These are phyloP conservation scores for Ophiocordyceps unilateralis DNA, from an alignment of 2,329 filamentous ascomycete genomes.

Conservation along the genomic window DNA sequence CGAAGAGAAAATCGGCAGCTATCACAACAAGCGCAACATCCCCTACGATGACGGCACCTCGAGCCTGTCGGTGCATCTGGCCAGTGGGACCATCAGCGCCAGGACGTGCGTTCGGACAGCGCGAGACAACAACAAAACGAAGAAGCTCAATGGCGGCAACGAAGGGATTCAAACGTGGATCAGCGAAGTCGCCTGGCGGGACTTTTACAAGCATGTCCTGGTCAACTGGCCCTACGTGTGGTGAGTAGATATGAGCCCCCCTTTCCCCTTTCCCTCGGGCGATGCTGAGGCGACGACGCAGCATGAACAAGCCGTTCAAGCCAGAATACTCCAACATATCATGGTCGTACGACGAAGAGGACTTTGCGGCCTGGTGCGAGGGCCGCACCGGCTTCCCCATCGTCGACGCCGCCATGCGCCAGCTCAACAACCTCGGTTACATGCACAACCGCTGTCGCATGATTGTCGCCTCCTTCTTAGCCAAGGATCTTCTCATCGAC, in stretches of 20 bases:
- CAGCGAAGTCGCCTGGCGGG: slow-evolving; percentile 68
- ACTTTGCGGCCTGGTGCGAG: slow-evolving; percentile 57
- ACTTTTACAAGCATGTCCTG: slow-evolving; percentile 78
- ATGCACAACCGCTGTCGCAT: slow-evolving; percentile 81
- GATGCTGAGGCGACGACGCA: slow-evolving; percentile 3
- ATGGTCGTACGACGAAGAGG: slow-evolving; percentile 58
- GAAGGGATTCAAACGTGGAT: slow-evolving; percentile 59
- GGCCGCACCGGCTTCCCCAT: slow-evolving; percentile 68
- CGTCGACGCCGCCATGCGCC: slow-evolving; percentile 75
- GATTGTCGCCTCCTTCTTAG: slow-evolving; percentile 65
- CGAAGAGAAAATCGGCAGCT: slow-evolving; percentile 41
- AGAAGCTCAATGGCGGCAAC: slow-evolving; percentile 48
- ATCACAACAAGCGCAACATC: slow-evolving; percentile 48
- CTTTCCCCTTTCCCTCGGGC: background rate
- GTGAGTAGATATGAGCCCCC: slow-evolving; percentile 21
- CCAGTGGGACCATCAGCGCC: slow-evolving; percentile 49
- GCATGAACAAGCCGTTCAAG: slow-evolving; percentile 51
- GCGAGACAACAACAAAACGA: slow-evolving; percentile 41
- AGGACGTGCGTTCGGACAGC: slow-evolving; percentile 50
- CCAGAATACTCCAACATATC: slow-evolving; percentile 66
- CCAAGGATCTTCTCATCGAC: slow-evolving; percentile 66
- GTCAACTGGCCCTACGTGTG: slow-evolving; percentile 73
- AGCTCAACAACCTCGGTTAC: slow-evolving; percentile 49
- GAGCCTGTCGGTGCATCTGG: slow-evolving; percentile 52
- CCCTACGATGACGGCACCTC: slow-evolving; percentile 47